Percentiles rank a stretch among this genome's conserved stretches.
Evolutionary conservation across 805 yeast species (phyloP).

Genomic region (Clavispora santaluciae): DNA sequence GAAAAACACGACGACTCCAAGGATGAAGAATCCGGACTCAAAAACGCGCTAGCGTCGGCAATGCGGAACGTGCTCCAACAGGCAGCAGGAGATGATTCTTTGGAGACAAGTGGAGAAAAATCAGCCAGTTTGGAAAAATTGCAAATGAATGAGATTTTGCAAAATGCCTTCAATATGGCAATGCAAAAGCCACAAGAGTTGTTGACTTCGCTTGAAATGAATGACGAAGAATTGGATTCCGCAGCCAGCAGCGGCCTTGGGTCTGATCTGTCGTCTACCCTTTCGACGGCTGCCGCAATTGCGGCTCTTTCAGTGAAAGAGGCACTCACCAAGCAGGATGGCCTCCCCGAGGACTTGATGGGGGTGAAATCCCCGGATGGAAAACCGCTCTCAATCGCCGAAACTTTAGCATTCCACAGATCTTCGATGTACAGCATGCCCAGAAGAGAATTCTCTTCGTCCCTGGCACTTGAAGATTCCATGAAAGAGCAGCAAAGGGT

Average conservation of each 20-base stretch:
- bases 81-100: not conserved
- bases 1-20: not conserved
- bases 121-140: slow-evolving; percentile 50
- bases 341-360: not conserved
- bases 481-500: slow-evolving; percentile 11
- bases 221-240: slow-evolving; percentile 11
- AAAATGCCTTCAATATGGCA: slow-evolving; percentile 74
- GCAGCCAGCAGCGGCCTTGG: not conserved
- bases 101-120: not conserved
- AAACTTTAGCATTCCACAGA: slow-evolving; percentile 52
- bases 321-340: slow-evolving; percentile 1
- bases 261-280: slow-evolving; percentile 1
- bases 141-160: slow-evolving; percentile 66
- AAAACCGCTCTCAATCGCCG: slow-evolving; percentile 49
- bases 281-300: slow-evolving; percentile 12
- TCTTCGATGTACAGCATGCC: slow-evolving; percentile 35
- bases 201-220: slow-evolving; percentile 32
- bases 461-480: slow-evolving; percentile 23
- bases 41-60: slow-evolving; percentile 11
- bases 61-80: slow-evolving; percentile 10
- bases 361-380: slow-evolving; percentile 2
- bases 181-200: slow-evolving; percentile 55
- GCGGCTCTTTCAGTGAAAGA: slow-evolving; percentile 12
- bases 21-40: slow-evolving; percentile 5
- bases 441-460: slow-evolving; percentile 25